A percentile compares a stretch with the other conserved stretches of the same genome.
Conservation (phyloP, 352 stramenopile species). For the Globisporangium paroecandrum region DNA sequence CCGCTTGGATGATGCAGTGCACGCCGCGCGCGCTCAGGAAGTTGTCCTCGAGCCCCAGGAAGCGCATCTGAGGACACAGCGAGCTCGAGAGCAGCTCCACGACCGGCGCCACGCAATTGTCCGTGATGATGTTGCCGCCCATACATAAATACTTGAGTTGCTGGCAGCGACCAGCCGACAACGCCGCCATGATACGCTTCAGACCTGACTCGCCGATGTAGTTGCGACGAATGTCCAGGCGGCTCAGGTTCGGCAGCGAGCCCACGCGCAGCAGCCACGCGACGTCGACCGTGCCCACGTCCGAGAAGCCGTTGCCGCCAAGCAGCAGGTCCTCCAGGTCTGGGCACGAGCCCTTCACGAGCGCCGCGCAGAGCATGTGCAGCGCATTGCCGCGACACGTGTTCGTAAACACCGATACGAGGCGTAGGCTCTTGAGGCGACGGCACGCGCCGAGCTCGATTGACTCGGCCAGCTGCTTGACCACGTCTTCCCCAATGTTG, state of each 20-base stretch:
- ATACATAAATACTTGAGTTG: slow-evolving; percentile 71
- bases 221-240: slow-evolving; percentile 64
- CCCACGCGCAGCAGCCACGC: slow-evolving; percentile 38
- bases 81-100: slow-evolving; percentile 37
- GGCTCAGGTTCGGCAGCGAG: slow-evolving; percentile 31
- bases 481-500: slow-evolving; percentile 51
- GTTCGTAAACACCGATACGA: slow-evolving; percentile 72
- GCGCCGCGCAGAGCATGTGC: slow-evolving; percentile 33
- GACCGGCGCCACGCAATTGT: slow-evolving; percentile 62
- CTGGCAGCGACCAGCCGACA: slow-evolving; percentile 22
- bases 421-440: slow-evolving; percentile 45
- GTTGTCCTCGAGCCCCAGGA: slow-evolving; percentile 79
- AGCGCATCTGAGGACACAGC: slow-evolving; percentile 48
- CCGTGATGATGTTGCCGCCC: slow-evolving; percentile 78
- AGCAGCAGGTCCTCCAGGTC: slow-evolving; percentile 53
- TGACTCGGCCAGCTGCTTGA: slow-evolving; percentile 38
- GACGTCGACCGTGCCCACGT: slow-evolving; percentile 49
- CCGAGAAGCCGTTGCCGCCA: slow-evolving; percentile 61
- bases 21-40: slow-evolving; percentile 66
- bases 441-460: slow-evolving; percentile 36
- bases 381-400: slow-evolving; percentile 53
- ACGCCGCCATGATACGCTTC: slow-evolving; percentile 32
- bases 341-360: slow-evolving; percentile 47
- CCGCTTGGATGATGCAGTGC: slow-evolving; percentile 58
- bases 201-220: slow-evolving; percentile 69